Percentiles rank a stretch among this genome's conserved stretches.
These are phyloP conservation scores for Eimeria nieschulzi DNA, from an alignment of 169 alveolate species.

Conservation along the genomic window DNA sequence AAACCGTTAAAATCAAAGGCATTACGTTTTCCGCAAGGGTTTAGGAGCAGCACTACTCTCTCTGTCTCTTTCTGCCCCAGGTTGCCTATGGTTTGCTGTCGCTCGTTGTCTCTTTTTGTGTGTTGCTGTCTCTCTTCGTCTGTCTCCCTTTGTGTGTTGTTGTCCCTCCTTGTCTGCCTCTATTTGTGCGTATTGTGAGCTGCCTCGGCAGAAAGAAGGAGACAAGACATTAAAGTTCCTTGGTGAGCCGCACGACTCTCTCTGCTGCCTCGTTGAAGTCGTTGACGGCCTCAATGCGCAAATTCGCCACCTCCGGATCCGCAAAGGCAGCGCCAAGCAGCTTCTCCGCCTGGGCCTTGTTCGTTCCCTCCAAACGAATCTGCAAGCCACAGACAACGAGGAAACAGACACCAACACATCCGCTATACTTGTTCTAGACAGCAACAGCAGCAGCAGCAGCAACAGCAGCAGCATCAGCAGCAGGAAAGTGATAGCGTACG, in stretches of 20 bases:
- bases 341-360: slow-evolving; percentile 89
- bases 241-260: slow-evolving; percentile 90
- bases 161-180: too few relatives aligned
- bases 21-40: too few relatives aligned
- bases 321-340: slow-evolving; percentile 74
- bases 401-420: background rate
- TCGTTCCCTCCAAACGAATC: background rate
- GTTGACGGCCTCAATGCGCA: slow-evolving; percentile 85
- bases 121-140: too few relatives aligned
- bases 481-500: slow-evolving; percentile 76
- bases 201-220: too few relatives aligned
- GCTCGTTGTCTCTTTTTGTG: too few relatives aligned
- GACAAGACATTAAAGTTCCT: background rate
- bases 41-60: too few relatives aligned
- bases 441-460: background rate
- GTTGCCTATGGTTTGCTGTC: too few relatives aligned
- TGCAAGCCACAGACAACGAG: background rate
- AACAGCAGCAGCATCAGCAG: slow-evolving; percentile 1
- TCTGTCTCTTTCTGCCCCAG: too few relatives aligned
- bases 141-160: too few relatives aligned
- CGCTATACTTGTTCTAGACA: background rate
- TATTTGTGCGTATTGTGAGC: too few relatives aligned
- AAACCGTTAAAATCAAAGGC: too few relatives aligned
- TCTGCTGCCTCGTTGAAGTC: slow-evolving; percentile 93
- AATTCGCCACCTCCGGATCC: slow-evolving; percentile 81